Evolutionary conservation across 495 filamentous ascomycete genomes (phyloP), one percentile per base, ranked within the genome.

Genomic region (Chaetomidium leptoderma): DNA sequence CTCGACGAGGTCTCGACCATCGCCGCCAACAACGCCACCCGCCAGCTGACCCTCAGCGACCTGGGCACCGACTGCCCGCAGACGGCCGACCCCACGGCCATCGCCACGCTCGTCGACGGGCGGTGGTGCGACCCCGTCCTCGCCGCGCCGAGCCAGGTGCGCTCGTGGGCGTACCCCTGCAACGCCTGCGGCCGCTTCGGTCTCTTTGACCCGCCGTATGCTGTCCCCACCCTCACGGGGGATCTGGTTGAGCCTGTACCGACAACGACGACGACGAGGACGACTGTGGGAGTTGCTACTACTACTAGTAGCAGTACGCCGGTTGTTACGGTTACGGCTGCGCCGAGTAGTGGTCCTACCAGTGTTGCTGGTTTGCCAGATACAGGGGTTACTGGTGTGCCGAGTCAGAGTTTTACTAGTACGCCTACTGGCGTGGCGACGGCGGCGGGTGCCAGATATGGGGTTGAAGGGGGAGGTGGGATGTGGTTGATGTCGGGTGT

Each of bases 61-160:
- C 40, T 44, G 19, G 17, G 40, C 40, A 44, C 40, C 40, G 40
- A 44, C 40, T 44, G 40, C 40, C 40, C 40, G 40, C 40, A 44
- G 40, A 44, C 17, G 9, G 40, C 40, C 17, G 40, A 44, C 7
- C 40, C 40, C 5, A 44, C 40, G 19, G 40, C 40, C 40, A 44
- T 44, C 40, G 40, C 40, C 19, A 9, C 17, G 16, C 14, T 40
- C 19, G 14, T 17, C 8, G 13, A 5, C 16, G 40, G 24, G 19
- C 21, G 19, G 7, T 19, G 40, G 8, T 44, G 40, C 40, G 19
- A 44, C 40, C 40, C 40, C 3, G 40, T 44, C 2, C 40, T 44
- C 19, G 40, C 40, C 9, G 40, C 40, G 40, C 40, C 40, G 7
- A 44, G 3, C 19, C 40, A 23, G 40, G 40, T 44, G 5, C 40